Conservation (phyloP, 257 asterid species). For the Solanum dulcamara region DNA sequence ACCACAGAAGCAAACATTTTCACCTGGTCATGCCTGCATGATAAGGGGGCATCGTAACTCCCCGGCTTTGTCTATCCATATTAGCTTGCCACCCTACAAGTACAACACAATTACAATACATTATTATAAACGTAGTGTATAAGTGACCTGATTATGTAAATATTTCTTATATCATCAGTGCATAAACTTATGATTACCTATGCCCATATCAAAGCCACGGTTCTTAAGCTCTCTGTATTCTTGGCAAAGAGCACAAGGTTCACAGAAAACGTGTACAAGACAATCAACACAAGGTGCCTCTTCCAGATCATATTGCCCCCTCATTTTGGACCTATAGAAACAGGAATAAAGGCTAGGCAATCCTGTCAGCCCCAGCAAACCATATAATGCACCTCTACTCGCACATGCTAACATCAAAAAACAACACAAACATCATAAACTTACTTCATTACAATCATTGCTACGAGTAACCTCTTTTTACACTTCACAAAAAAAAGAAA, state of each 20-base stretch:
- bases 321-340: slow-evolving; percentile 11
- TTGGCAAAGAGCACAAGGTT: slow-evolving; percentile 16
- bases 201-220: slow-evolving; percentile 16
- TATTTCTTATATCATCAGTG: background rate
- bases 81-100: slow-evolving; percentile 12
- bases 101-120: background rate
- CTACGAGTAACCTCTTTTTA: no score
- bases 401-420: slow-evolving; percentile 5
- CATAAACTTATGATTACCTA: background rate
- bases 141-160: background rate
- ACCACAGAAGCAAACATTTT: background rate
- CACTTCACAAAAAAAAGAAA: no score
- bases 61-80: slow-evolving; percentile 6
- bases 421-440: background rate
- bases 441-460: background rate
- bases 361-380: background rate
- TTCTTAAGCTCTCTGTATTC: slow-evolving; percentile 18
- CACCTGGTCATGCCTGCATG: slow-evolving; percentile 7
- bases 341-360: slow-evolving; percentile 13
- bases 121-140: background rate
- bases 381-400: slow-evolving; percentile 7
- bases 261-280: slow-evolving; percentile 9
- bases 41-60: background rate
- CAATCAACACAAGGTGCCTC: slow-evolving; percentile 17
- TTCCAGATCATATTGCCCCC: slow-evolving; percentile 12